Percentiles rank a stretch among this genome's conserved stretches.
Conservation (phyloP, 2,329 filamentous ascomycete genomes). For the Aspergillus transmontanensis region DNA sequence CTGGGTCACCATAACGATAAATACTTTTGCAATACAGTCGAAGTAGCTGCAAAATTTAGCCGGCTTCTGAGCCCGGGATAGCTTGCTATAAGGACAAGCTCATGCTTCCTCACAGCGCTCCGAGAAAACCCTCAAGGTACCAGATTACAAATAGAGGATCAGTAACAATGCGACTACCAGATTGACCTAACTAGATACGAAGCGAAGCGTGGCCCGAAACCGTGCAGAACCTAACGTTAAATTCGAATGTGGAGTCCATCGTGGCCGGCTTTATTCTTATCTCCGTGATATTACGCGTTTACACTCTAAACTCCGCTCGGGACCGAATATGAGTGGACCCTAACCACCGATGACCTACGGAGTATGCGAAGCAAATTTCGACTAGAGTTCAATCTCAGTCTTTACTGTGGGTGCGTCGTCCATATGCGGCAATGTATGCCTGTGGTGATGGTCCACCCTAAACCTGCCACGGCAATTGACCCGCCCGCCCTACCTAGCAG, state of each 20-base stretch:
- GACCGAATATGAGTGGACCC: too few relatives aligned
- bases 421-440: too few relatives aligned
- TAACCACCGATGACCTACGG: too few relatives aligned
- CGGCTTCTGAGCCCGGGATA: background rate
- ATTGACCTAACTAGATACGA: background rate
- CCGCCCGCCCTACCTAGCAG: background rate
- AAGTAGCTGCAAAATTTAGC: too few relatives aligned
- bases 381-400: background rate
- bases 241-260: background rate
- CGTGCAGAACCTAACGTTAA: background rate
- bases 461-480: background rate
- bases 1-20: too few relatives aligned
- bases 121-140: background rate
- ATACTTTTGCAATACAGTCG: too few relatives aligned
- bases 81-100: background rate
- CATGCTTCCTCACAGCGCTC: background rate
- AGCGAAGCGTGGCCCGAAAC: too few relatives aligned
- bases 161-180: background rate
- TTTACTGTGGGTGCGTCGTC: too few relatives aligned
- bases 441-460: too few relatives aligned
- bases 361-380: too few relatives aligned
- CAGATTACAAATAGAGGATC: background rate
- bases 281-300: background rate
- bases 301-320: background rate
- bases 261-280: background rate